Evolutionary conservation across 257 asterid genomes (phyloP), one percentile per base, ranked within the genome.

Genomic region (Plantago ovata): DNA sequence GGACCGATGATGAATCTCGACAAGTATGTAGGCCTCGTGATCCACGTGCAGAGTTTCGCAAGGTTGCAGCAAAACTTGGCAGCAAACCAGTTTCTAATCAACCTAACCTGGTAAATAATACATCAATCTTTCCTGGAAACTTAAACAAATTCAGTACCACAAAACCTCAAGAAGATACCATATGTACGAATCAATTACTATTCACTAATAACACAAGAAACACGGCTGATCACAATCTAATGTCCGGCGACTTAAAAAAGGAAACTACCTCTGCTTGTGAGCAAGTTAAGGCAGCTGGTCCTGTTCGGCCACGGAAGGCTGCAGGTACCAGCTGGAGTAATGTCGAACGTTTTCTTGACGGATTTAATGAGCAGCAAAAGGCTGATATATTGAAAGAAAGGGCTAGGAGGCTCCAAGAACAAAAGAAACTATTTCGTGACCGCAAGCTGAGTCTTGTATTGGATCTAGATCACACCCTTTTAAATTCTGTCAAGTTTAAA

Each of bases 401-500:
- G 77, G 66, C 83, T 46, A 78, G 97, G 77, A 86, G 98, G 81
- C 82, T 93, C 60, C 92, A 84, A 61, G 97, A 93, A 70, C 98
- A 89, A 80, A 77, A 77, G 68, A 89, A 86, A 71, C 81, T 93
- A 95, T 86, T 88, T 81, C 81, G 87, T 49, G 81, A 64, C 64
- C 80, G 77, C 69, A 93, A 93, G 70, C 91, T 93, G 40, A 84
- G 94, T 74, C 98, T 93, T 48, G 98, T 93, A 74, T 83, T 93
- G 82, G 98, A 93, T 79, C 80, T 93, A 68, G 98, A 93, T 76
- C 98, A 93, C 51, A 93, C 98, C 50, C 95, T 93, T 24, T 75
- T 93, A 53, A 93, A 93, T 79, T 93, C 98, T 23, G 98, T 97
- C 0, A 93, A 88, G 97, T 93, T 86, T 86, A 71, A 61, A 52